Base-by-base conservation (phyloP, 805 yeast species). In the Diddensiella santjacobensis region DNA sequence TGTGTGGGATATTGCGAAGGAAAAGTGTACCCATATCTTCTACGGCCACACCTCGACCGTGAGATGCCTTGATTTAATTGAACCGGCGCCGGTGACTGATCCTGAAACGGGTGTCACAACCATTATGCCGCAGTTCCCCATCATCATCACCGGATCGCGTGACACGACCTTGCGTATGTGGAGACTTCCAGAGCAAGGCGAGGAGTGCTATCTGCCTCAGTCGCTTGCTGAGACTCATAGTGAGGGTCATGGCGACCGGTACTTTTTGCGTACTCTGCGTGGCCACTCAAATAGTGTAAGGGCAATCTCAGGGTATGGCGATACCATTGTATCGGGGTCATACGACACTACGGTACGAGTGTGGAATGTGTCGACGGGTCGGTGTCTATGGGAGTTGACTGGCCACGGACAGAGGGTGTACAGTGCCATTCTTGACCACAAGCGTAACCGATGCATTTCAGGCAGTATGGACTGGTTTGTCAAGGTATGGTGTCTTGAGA, bases 31-130 rank as follows among this genome's bases (percentile, higher is more conserved):
- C 0, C 96, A 91, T 66, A 79, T 93, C 2, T 88, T 93, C 63
- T 74, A 82, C 48, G 97, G 97, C 0, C 98, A 90, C 61, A 83
- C 90, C 0, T 87, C 96, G 0, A 90, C 98, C 0, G 96, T 90
- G 19, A 75, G 98, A 62, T 91, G 97, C 63, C 72, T 91, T 55
- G 96, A 90, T 55, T 84, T 90, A 42, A 69, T 87, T 37, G 81
- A 78, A 55, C 91, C 91, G 0, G 75, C 73, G 4, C 72, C 72
- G 24, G 77, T 82, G 22, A 52, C 54, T 8, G 62, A 60, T 36
- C 88, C 88, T 19, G 79, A 80, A 50, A 79, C 80, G 43, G 87
- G 85, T 2, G 70, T 69, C 24, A 79, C 79, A 13, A 71, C 77
- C 2, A 66, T 76, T 49, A 79, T 70, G 57, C 90, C 93, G 0